Evolutionary conservation across 2,329 filamentous ascomycete species (phyloP).

Genomic region (Polytolypa hystricis): DNA sequence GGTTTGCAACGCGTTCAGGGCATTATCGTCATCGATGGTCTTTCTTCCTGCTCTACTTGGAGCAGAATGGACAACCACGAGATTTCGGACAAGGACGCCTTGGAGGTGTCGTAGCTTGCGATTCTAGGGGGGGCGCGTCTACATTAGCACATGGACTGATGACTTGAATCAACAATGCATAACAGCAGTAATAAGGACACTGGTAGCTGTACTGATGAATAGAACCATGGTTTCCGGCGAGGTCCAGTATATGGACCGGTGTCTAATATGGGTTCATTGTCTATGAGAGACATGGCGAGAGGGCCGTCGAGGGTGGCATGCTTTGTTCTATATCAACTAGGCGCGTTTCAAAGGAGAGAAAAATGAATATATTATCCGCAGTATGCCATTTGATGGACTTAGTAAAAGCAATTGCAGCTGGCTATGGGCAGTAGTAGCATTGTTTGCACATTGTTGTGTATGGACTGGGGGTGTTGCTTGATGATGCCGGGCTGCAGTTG

Average conservation of each 20-base stretch:
- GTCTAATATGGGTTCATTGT: too few species aligned
- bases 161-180: not conserved
- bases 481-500: constrained; percentile 5
- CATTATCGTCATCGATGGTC: constrained; percentile 66
- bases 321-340: too few species aligned
- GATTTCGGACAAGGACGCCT: constrained; percentile 76
- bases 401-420: too few species aligned
- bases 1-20: constrained; percentile 54
- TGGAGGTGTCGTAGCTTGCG: constrained; percentile 79
- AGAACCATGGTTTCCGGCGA: constrained; percentile 40
- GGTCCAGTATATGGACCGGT: too few species aligned
- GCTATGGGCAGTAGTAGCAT: too few species aligned
- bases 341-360: too few species aligned
- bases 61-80: constrained; percentile 51
- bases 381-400: too few species aligned
- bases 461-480: too few species aligned
- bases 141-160: not conserved
- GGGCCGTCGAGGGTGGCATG: too few species aligned
- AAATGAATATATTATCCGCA: too few species aligned
- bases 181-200: constrained; percentile 6
- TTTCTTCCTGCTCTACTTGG: constrained; percentile 40
- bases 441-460: too few species aligned
- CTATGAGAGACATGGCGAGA: too few species aligned
- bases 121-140: constrained; percentile 45
- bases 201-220: constrained; percentile 43